Evolutionary conservation across 176 grass and related monocot genomes (phyloP).

Genomic region (Musa beccarii): DNA sequence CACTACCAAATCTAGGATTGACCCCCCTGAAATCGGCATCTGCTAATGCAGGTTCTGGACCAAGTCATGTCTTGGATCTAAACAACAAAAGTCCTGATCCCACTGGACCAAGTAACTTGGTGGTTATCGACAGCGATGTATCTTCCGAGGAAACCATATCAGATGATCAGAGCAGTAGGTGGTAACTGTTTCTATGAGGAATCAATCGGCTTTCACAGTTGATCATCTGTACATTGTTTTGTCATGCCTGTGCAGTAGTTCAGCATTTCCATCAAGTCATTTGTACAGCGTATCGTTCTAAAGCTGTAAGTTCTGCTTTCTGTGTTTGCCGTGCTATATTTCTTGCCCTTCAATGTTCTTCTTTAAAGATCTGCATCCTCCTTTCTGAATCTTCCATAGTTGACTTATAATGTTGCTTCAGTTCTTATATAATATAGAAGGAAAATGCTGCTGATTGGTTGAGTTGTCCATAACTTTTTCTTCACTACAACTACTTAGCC

Average conservation of each 20-base stretch:
- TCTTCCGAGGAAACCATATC: slow-evolving; percentile 71
- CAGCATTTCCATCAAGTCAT: not conserved
- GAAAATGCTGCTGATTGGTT: not conserved
- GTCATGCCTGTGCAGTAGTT: not conserved
- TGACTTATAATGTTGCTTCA: not conserved
- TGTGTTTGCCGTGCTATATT: not conserved
- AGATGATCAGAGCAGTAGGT: slow-evolving; percentile 21
- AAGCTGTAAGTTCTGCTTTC: slow-evolving; percentile 1
- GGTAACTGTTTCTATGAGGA: not conserved
- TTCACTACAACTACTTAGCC: not conserved
- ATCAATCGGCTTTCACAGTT: not conserved
- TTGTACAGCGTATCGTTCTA: slow-evolving; percentile 1
- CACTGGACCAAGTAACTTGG: slow-evolving; percentile 15
- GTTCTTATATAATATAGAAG: not conserved
- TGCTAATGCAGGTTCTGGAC: slow-evolving; percentile 31
- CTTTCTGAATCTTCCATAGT: not conserved
- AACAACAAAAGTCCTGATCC: slow-evolving; percentile 21
- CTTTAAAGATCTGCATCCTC: not conserved
- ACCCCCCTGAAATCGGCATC: not conserved
- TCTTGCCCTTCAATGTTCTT: not conserved
- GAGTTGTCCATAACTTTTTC: not conserved
- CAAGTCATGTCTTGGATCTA: slow-evolving; percentile 29
- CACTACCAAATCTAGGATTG: not conserved
- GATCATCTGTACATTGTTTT: slow-evolving; percentile 10
- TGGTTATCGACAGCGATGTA: slow-evolving; percentile 29